Evolutionary conservation across 176 grass and related monocot genomes (phyloP).

Genomic region (Bromus sterilis): DNA sequence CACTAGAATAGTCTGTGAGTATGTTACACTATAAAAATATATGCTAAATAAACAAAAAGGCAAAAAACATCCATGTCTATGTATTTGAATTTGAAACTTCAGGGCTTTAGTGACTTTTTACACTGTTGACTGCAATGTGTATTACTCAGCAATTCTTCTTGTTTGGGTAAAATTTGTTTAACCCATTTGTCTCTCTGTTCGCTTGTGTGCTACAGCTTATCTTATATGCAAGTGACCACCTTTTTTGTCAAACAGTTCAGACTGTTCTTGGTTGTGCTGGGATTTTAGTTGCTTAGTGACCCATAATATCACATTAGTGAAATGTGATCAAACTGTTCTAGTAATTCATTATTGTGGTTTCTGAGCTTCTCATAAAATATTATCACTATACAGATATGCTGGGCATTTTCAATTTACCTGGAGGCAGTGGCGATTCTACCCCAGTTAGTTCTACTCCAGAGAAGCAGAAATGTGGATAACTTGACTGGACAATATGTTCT

Average conservation of each 20-base stretch:
- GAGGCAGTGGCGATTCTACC: slow-evolving; percentile 97
- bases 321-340: not conserved
- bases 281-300: not conserved
- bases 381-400: slow-evolving; percentile 51
- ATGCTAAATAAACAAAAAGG: not conserved
- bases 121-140: not conserved
- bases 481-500: slow-evolving; percentile 97
- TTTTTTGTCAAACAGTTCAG: not conserved
- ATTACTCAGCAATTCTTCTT: not conserved
- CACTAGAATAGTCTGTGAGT: too few species aligned
- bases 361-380: not conserved
- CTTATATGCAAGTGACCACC: not conserved
- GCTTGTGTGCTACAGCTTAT: not conserved
- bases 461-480: slow-evolving; percentile 96
- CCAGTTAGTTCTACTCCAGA: slow-evolving; percentile 87
- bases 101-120: not conserved
- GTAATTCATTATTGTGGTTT: not conserved
- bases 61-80: not conserved
- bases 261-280: not conserved
- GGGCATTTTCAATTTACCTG: slow-evolving; percentile 95
- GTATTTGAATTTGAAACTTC: not conserved
- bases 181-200: not conserved
- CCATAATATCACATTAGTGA: not conserved
- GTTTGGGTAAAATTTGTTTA: not conserved
- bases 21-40: not conserved